Conservation (phyloP, 306 rosid genomes). For the Cercis canadensis region DNA sequence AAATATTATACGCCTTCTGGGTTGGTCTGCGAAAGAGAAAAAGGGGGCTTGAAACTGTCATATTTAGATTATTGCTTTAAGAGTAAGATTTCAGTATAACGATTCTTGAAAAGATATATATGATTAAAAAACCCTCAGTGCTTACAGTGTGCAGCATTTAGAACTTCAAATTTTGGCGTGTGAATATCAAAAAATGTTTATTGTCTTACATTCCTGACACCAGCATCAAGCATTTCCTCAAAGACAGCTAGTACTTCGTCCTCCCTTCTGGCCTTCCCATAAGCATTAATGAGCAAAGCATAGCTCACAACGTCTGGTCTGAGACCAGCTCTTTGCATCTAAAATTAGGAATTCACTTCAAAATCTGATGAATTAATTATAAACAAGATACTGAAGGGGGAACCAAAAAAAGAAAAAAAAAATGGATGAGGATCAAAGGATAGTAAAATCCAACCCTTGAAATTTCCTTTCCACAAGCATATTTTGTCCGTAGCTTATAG, state of each 20-base stretch:
- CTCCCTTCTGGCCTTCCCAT: conserved; percentile 96
- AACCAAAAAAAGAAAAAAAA: too few species aligned
- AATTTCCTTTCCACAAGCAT: too few species aligned
- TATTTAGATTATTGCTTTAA: too few species aligned
- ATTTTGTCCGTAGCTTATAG: too few species aligned
- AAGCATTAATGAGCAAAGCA: conserved; percentile 83
- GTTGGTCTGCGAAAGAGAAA: conserved; percentile 74
- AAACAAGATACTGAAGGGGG: conserved; percentile 45
- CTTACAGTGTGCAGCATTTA: too few species aligned
- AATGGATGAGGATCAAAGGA: background rate
- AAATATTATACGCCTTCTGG: conserved; percentile 87
- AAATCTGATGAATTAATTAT: conserved; percentile 51
- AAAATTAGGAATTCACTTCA: conserved; percentile 58
- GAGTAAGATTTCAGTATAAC: too few species aligned
- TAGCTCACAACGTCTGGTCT: conserved; percentile 92
- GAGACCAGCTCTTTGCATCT: conserved; percentile 98
- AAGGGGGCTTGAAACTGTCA: background rate
- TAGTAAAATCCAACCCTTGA: conserved; percentile 8
- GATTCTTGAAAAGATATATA: too few species aligned
- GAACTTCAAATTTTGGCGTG: too few species aligned
- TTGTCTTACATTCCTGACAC: conserved; percentile 70
- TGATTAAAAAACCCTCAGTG: too few species aligned
- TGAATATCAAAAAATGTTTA: background rate
- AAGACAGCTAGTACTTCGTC: conserved; percentile 98
- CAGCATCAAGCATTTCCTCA: conserved; percentile 98